Evolutionary conservation across 2,329 filamentous ascomycete species (phyloP).

Genomic region (Fusarium abutilonis): DNA sequence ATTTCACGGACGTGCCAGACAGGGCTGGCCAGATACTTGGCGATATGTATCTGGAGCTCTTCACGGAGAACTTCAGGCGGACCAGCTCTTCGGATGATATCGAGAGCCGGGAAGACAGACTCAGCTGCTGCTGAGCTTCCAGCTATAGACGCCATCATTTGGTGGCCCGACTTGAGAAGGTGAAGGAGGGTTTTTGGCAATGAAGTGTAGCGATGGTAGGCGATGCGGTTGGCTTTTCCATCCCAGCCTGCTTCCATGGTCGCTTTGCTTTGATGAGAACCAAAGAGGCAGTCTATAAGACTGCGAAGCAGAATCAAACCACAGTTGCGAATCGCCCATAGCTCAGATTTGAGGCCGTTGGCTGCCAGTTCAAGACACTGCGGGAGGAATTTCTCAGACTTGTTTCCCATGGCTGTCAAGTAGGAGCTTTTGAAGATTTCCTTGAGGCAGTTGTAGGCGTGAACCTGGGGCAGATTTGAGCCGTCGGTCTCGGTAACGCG

Average conservation of each 20-base stretch:
- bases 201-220: slow-evolving; percentile 74
- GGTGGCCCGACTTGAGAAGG: slow-evolving; percentile 65
- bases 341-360: slow-evolving; percentile 78
- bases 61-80: slow-evolving; percentile 67
- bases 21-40: slow-evolving; percentile 71
- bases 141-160: slow-evolving; percentile 54
- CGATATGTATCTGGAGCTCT: slow-evolving; percentile 67
- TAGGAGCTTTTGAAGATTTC: slow-evolving; percentile 88
- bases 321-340: slow-evolving; percentile 96
- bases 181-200: slow-evolving; percentile 71
- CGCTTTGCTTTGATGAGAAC: slow-evolving; percentile 76
- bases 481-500: slow-evolving; percentile 66
- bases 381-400: slow-evolving; percentile 78
- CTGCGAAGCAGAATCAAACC: slow-evolving; percentile 89
- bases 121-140: slow-evolving; percentile 62
- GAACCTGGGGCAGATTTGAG: slow-evolving; percentile 84
- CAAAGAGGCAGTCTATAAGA: slow-evolving; percentile 81
- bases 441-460: slow-evolving; percentile 92
- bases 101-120: slow-evolving; percentile 83
- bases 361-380: slow-evolving; percentile 82
- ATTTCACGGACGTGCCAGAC: slow-evolving; percentile 87
- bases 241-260: slow-evolving; percentile 71
- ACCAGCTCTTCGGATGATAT: slow-evolving; percentile 77
- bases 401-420: slow-evolving; percentile 75
- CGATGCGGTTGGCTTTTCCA: slow-evolving; percentile 70